Evolutionary conservation across 2,329 filamentous ascomycete genomes (phyloP).

Genomic region (Neonectria neomacrospora): DNA sequence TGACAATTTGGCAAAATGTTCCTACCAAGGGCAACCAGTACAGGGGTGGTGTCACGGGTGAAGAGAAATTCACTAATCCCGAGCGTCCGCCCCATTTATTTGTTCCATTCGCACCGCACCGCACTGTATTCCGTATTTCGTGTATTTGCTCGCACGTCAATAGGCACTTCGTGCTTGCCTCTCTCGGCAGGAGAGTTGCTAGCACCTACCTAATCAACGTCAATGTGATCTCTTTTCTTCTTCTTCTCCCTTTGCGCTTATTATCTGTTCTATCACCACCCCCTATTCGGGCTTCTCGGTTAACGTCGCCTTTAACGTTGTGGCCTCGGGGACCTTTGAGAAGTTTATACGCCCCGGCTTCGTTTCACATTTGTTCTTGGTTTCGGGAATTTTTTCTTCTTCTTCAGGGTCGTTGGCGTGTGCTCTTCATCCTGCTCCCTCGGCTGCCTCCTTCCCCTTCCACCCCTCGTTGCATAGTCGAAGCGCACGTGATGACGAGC

Average conservation of each 20-base stretch:
- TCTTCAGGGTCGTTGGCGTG: background rate
- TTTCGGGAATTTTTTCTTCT: background rate
- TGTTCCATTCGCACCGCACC: background rate
- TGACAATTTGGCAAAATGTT: background rate
- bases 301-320: background rate
- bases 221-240: slow-evolving; percentile 13
- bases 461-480: slow-evolving; percentile 16
- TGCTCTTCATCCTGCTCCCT: background rate
- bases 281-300: background rate
- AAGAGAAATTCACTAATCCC: slow-evolving; percentile 23
- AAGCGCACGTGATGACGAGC: slow-evolving; percentile 13
- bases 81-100: slow-evolving; percentile 3
- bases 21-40: background rate
- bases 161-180: slow-evolving; percentile 7
- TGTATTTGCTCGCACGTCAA: background rate
- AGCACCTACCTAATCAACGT: slow-evolving; percentile 14
- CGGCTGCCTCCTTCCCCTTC: background rate
- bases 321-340: background rate
- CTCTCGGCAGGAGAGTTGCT: slow-evolving; percentile 9
- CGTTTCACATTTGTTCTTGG: background rate
- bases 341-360: background rate
- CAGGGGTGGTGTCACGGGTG: slow-evolving; percentile 17
- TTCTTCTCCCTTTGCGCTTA: background rate
- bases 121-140: background rate
- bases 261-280: background rate